Base-by-base conservation (phyloP, 805 yeast species). In the Nakazawaea ambrosiae region DNA sequence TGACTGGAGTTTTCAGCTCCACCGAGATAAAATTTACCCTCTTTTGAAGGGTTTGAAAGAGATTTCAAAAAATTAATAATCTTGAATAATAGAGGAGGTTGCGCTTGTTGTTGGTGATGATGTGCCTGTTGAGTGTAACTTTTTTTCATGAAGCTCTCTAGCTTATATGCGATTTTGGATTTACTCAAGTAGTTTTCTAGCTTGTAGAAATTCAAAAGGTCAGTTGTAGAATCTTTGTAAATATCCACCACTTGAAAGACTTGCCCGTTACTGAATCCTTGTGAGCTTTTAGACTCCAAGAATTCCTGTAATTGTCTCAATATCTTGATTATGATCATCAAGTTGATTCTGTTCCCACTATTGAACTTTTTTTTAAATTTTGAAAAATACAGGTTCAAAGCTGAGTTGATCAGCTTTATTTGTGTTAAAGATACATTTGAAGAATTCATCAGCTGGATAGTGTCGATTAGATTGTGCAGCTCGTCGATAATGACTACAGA, bases 381-480 rank as follows among this genome's bases (percentile, higher is more conserved):
- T 10, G 57, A 51, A 11, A 74, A 53, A 56, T 89, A 89, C 0
- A 49, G 44, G 30, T 69, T 63, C 27, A 89, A 49, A 0, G 82
- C 78, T 2, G 46, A 46, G 15, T 66, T 57, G 4, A 81, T 68
- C 0, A 42, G 31, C 2, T 46, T 29, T 8, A 86, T 60, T 23
- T 82, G 86, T 0, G 46, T 35, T 1, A 64, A 47, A 0, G 81
- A 61, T 1, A 89, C 61, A 3, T 70, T 56, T 2, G 77, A 68
- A 0, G 96, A 85, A 49, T 81, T 71, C 44, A 90, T 61, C 2
- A 81, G 60, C 1, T 80, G 72, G 3, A 89, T 74, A 0, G 89
- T 78, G 47, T 88, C 96, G 20, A 87, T 53, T 30, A 89, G 60
- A 53, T 89, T 89, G 53, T 89, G 97, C 0, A 97, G 97, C 53